These are phyloP conservation scores for Scedosporium aurantiacum DNA, from an alignment of 2,329 filamentous ascomycete genomes.

Conservation along the genomic window DNA sequence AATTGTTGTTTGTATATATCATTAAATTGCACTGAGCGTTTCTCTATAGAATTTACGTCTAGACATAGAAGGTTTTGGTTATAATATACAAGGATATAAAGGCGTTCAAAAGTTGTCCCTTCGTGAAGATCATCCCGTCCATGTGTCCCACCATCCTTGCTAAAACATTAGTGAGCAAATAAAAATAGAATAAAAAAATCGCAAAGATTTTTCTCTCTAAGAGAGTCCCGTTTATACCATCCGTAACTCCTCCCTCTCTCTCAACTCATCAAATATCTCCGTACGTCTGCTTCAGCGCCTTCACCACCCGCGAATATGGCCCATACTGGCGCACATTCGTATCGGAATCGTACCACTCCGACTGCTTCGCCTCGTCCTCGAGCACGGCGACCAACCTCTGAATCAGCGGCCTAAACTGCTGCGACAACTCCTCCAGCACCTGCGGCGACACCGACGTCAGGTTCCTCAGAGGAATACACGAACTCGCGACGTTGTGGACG, in stretches of 20 bases:
- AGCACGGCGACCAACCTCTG: not conserved
- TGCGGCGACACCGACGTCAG: not conserved
- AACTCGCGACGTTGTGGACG: conserved; percentile 4
- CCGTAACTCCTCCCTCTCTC: not conserved
- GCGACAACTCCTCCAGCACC: not conserved
- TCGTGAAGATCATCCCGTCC: no score
- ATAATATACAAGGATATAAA: not conserved
- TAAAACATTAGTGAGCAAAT: no score
- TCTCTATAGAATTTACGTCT: not conserved
- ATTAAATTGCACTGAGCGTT: conserved; percentile 1
- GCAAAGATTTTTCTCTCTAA: no score
- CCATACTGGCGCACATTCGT: conserved; percentile 5
- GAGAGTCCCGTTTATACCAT: no score
- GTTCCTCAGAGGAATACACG: not conserved
- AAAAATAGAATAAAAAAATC: not conserved
- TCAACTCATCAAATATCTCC: not conserved
- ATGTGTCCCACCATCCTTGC: no score
- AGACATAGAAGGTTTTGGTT: not conserved
- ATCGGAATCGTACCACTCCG: conserved; percentile 5
- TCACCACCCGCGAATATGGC: conserved; percentile 1
- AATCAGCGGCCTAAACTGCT: not conserved
- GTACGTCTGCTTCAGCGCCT: conserved; percentile 3
- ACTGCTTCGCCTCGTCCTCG: conserved; percentile 1
- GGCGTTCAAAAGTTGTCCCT: no score
- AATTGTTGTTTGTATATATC: not conserved